phyloP scores from a whole-genome alignment of 371 early-diverging fungal species.

The Blastocladiella emersonii region DNA sequence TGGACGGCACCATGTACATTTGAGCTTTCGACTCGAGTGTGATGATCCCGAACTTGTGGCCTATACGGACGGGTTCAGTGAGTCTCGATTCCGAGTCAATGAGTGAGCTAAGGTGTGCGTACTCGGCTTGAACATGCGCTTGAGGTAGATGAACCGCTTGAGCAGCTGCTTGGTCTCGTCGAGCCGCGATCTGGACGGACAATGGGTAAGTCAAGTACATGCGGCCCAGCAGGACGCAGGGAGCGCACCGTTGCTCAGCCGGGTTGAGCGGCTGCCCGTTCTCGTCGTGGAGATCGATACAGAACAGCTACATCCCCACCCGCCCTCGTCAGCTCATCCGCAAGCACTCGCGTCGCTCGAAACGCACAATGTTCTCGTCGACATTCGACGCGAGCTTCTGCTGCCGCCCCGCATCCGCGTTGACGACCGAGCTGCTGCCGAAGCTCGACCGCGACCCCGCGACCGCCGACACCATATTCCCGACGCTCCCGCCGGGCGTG shows the following conservation, averaged over 20 bases:
- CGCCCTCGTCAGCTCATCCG: too few relatives aligned
- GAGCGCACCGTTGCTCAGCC: not conserved
- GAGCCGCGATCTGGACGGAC: not conserved
- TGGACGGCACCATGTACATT: not conserved
- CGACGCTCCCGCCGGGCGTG: not conserved
- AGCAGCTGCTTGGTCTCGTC: slow-evolving; percentile 20
- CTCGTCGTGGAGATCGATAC: slow-evolving; percentile 3
- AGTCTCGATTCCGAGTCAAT: slow-evolving; percentile 17
- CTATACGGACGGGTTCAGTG: slow-evolving; percentile 11
- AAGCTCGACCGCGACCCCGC: too few relatives aligned
- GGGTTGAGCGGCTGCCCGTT: not conserved
- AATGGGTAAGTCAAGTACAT: too few relatives aligned
- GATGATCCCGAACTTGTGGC: slow-evolving; percentile 18
- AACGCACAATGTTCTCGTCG: not conserved
- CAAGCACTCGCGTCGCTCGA: too few relatives aligned
- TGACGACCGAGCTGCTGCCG: too few relatives aligned
- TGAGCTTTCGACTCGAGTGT: slow-evolving; percentile 11
- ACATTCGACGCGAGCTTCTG: not conserved
- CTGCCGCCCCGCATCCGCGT: too few relatives aligned
- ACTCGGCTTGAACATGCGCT: slow-evolving; percentile 15
- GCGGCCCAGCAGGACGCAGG: not conserved
- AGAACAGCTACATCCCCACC: not conserved
- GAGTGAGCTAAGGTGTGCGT: slow-evolving; percentile 17
- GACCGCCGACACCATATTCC: not conserved
- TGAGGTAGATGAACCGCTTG: slow-evolving; percentile 28